Percentiles rank a stretch among this genome's conserved stretches.
Conservation (phyloP, 1,284 basidiomycete species). For the Moesziomyces sp. region DNA sequence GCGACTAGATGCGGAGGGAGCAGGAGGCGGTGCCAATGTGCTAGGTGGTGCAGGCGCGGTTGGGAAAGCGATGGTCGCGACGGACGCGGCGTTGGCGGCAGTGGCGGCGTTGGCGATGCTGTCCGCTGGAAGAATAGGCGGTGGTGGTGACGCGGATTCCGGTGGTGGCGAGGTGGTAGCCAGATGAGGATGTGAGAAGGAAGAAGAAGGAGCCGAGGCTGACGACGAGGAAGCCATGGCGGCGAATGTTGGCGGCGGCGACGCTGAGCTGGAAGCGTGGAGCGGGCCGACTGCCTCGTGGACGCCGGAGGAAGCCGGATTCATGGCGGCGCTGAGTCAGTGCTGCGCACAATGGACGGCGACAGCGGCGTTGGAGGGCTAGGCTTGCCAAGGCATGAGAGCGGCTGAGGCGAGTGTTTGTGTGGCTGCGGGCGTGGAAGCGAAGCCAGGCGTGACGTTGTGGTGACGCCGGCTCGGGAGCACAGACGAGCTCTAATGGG, state of each 20-base stretch:
- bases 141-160: slow-evolving; percentile 1
- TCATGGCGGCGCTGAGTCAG: slow-evolving; percentile 1
- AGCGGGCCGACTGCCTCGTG: neutral
- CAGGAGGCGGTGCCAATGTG: neutral
- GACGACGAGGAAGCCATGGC: neutral
- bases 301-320: slow-evolving; percentile 5
- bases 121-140: neutral
- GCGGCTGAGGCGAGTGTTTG: too few species aligned
- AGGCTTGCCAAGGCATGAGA: too few species aligned
- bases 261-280: too few species aligned
- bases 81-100: neutral
- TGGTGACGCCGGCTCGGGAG: too few species aligned
- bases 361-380: too few species aligned
- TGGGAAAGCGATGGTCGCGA: slow-evolving; percentile 18
- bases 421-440: too few species aligned
- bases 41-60: slow-evolving; percentile 4
- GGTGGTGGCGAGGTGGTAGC: neutral
- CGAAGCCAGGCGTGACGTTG: too few species aligned
- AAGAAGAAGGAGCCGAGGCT: slow-evolving; percentile 1
- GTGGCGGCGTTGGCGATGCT: slow-evolving; percentile 2
- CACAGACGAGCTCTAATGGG: too few species aligned
- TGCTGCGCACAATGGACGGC: too few species aligned
- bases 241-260: neutral
- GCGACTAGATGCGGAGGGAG: neutral
- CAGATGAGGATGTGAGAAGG: neutral